phyloP scores from a whole-genome alignment of 2,329 filamentous ascomycete species.

The Penicillium sp. region DNA sequence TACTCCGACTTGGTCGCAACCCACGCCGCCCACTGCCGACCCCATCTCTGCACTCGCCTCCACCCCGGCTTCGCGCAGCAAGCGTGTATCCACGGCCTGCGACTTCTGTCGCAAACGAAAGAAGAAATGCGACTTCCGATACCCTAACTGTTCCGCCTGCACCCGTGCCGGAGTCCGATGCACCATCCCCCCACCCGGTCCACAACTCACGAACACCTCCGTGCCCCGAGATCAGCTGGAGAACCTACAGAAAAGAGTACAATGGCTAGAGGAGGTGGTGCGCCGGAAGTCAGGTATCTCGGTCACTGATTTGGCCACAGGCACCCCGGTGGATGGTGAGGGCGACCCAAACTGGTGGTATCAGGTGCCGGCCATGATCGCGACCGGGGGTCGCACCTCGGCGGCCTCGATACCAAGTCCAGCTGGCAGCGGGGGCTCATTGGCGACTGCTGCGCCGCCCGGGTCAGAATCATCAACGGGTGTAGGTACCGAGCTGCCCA shows the following conservation, averaged over 20 bases:
- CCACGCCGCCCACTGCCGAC: constrained; percentile 6
- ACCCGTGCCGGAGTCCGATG: constrained; percentile 42
- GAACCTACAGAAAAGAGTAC: constrained; percentile 40
- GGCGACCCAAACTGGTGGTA: constrained; percentile 41
- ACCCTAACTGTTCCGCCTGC: constrained; percentile 42
- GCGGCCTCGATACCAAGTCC: constrained; percentile 22
- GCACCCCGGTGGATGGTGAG: constrained; percentile 33
- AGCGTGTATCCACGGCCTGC: constrained; percentile 42
- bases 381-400: constrained; percentile 25
- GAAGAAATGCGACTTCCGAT: constrained; percentile 45
- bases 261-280: constrained; percentile 41
- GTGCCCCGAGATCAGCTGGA: constrained; percentile 42
- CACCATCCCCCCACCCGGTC: constrained; percentile 40
- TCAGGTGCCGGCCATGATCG: constrained; percentile 38
- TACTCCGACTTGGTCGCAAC: constrained; percentile 14
- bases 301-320: constrained; percentile 35
- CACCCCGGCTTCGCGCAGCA: constrained; percentile 26
- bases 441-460: constrained; percentile 15
- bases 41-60: constrained; percentile 10
- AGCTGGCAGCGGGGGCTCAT: constrained; percentile 19
- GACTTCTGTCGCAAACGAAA: constrained; percentile 44
- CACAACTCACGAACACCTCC: constrained; percentile 38
- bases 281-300: constrained; percentile 36
- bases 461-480: constrained; percentile 20
- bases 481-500: constrained; percentile 36